A percentile compares a stretch with the other conserved stretches of the same genome.
Evolutionary conservation across 345 rosid genomes (phyloP).

Genomic region (Orychophragmus violaceus): DNA sequence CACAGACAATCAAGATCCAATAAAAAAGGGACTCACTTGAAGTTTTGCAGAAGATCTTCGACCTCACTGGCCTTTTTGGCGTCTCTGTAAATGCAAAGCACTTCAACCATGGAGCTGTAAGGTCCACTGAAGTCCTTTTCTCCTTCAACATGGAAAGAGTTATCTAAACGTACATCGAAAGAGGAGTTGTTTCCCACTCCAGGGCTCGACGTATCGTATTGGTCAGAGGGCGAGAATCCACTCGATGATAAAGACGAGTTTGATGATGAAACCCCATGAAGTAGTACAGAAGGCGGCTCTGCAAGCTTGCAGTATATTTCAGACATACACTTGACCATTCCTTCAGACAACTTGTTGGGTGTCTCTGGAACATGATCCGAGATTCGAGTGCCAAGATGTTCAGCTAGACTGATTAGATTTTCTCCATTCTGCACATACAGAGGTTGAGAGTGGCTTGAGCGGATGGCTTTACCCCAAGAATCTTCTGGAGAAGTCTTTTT

Average conservation of each 20-base stretch:
- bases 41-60: slow-evolving; percentile 74
- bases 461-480: slow-evolving; percentile 48
- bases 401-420: slow-evolving; percentile 80
- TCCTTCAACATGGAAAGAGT: slow-evolving; percentile 86
- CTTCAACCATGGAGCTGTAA: slow-evolving; percentile 79
- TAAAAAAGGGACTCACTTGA: slow-evolving; percentile 45
- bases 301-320: slow-evolving; percentile 83
- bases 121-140: slow-evolving; percentile 93
- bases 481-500: slow-evolving; percentile 48
- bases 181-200: slow-evolving; percentile 68
- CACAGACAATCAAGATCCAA: not conserved
- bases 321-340: slow-evolving; percentile 91
- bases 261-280: slow-evolving; percentile 67
- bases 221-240: slow-evolving; percentile 70
- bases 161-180: slow-evolving; percentile 66
- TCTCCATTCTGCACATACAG: slow-evolving; percentile 60
- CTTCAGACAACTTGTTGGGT: slow-evolving; percentile 92
- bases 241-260: slow-evolving; percentile 69
- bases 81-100: slow-evolving; percentile 74
- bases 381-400: slow-evolving; percentile 82
- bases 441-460: slow-evolving; percentile 82
- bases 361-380: slow-evolving; percentile 90
- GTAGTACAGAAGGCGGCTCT: slow-evolving; percentile 60
- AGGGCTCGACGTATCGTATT: slow-evolving; percentile 78
- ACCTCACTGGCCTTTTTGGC: slow-evolving; percentile 70